Evolutionary conservation across 495 filamentous ascomycete species (phyloP).

Genomic region (Sordaria brevicollis): DNA sequence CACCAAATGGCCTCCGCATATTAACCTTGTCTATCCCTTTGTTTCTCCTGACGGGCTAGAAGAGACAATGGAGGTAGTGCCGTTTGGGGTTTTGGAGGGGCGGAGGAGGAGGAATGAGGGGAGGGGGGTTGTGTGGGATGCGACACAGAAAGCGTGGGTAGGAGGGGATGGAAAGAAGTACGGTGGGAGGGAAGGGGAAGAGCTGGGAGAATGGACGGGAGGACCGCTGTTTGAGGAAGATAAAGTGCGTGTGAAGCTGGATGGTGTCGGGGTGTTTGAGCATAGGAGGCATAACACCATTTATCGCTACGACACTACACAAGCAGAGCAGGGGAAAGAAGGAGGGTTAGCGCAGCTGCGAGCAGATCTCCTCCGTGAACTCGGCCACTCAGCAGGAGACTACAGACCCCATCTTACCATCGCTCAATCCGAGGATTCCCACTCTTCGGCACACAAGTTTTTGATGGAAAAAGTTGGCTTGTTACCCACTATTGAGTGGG

Average conservation of each 20-base stretch:
- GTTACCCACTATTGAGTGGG: conserved; percentile 32
- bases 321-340: neutral
- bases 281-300: conserved; percentile 35
- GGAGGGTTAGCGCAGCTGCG: conserved; percentile 9
- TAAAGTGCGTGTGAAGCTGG: conserved; percentile 19
- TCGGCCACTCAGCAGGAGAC: conserved; percentile 7
- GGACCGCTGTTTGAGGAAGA: neutral
- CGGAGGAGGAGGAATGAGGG: neutral
- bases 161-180: neutral
- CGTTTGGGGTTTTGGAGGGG: neutral
- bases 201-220: neutral
- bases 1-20: conserved; percentile 48
- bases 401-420: conserved; percentile 42
- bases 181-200: neutral
- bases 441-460: conserved; percentile 25
- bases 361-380: conserved; percentile 7
- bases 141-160: neutral
- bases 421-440: conserved; percentile 36
- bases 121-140: neutral
- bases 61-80: neutral
- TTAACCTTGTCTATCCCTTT: conserved; percentile 53
- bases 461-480: conserved; percentile 33
- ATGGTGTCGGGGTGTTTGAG: conserved; percentile 28
- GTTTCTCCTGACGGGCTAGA: conserved; percentile 22
- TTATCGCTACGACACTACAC: conserved; percentile 23